These are phyloP conservation scores for Phytophthora macrochlamydospora DNA, from an alignment of 352 stramenopile genomes.

Conservation along the genomic window DNA sequence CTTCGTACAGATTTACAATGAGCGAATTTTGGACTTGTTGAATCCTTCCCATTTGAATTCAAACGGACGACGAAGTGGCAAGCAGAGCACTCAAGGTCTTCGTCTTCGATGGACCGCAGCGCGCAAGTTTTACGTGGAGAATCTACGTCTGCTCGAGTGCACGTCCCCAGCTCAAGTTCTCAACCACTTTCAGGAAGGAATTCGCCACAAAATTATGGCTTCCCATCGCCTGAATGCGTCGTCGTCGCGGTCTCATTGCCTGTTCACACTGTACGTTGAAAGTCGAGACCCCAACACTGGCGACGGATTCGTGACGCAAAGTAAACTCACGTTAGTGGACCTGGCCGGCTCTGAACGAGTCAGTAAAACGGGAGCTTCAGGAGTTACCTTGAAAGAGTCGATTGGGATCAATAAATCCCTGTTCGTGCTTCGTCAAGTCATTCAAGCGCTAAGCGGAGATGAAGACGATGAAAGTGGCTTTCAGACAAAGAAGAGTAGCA, in stretches of 20 bases:
- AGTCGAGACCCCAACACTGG: conserved; percentile 27
- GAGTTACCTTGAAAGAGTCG: conserved; percentile 36
- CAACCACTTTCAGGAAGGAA: conserved; percentile 52
- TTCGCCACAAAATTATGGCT: conserved; percentile 68
- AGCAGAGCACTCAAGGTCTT: conserved; percentile 18
- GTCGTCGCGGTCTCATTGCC: conserved; percentile 70
- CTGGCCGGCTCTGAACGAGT: conserved; percentile 91
- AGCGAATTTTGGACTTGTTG: conserved; percentile 82
- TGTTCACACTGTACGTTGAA: conserved; percentile 74
- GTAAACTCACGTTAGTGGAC: conserved; percentile 92
- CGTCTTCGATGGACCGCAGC: conserved; percentile 52
- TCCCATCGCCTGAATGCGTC: conserved; percentile 71
- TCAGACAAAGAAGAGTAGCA: conserved; percentile 9
- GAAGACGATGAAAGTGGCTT: conserved; percentile 15
- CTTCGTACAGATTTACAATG: conserved; percentile 90
- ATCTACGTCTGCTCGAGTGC: conserved; percentile 49
- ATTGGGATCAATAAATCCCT: conserved; percentile 64
- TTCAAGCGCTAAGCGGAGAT: conserved; percentile 71
- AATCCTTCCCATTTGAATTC: conserved; percentile 44
- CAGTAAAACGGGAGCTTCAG: conserved; percentile 63
- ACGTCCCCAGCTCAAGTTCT: conserved; percentile 46
- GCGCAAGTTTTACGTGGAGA: conserved; percentile 71
- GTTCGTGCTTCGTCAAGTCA: conserved; percentile 81
- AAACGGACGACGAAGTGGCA: conserved; percentile 1
- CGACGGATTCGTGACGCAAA: conserved; percentile 35